Evolutionary conservation across 2,329 filamentous ascomycete species (phyloP).

Genomic region (Leptographium procerum): DNA sequence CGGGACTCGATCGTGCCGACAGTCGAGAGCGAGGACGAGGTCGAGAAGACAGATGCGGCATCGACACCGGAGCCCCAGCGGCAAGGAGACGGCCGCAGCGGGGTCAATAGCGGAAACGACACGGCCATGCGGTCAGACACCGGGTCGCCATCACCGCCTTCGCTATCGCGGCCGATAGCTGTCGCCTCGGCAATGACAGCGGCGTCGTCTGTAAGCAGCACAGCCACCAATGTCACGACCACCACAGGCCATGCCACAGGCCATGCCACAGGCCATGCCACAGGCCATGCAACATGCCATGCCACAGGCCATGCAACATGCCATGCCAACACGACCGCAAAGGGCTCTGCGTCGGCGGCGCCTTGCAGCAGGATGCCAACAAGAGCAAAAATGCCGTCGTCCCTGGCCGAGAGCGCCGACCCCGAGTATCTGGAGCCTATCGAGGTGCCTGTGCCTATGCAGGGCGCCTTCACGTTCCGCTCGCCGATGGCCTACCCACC

Average conservation of each 20-base stretch:
- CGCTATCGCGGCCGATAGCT: background rate
- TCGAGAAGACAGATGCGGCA: constrained; percentile 47
- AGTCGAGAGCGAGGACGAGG: constrained; percentile 45
- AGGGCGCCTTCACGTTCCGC: constrained; percentile 59
- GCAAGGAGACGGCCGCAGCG: constrained; percentile 12
- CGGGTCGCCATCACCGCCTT: constrained; percentile 16
- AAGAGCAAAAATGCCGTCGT: background rate
- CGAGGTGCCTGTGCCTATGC: constrained; percentile 39
- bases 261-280: background rate
- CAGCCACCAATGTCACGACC: constrained; percentile 7
- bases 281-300: too few relatives aligned
- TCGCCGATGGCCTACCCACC: constrained; percentile 49
- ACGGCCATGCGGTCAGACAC: constrained; percentile 26
- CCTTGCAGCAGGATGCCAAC: constrained; percentile 1
- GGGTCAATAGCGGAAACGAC: constrained; percentile 24
- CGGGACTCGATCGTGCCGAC: constrained; percentile 40
- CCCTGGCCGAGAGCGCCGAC: constrained; percentile 6
- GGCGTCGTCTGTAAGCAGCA: background rate
- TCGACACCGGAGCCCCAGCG: constrained; percentile 43
- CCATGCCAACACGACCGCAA: background rate
- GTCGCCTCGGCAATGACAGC: background rate
- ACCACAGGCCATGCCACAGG: background rate
- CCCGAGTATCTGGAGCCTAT: constrained; percentile 5
- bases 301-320: too few relatives aligned
- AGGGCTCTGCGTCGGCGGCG: background rate